phyloP scores from a whole-genome alignment of 2,329 filamentous ascomycete species.

The Canariomyces notabilis region DNA sequence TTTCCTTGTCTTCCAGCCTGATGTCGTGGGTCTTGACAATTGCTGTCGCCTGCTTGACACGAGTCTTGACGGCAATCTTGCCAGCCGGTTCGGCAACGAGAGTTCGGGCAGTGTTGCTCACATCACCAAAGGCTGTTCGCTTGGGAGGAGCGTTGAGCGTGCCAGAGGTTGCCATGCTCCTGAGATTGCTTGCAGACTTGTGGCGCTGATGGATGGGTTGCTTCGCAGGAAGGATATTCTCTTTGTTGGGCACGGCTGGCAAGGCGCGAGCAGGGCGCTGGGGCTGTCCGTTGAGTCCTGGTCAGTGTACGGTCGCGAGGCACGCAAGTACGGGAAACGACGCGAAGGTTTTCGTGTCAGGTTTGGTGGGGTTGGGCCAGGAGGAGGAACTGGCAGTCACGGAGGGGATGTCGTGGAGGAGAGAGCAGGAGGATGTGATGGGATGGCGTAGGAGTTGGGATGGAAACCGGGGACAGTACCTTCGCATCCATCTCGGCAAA shows the following conservation, averaged over 20 bases:
- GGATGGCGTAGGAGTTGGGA: no score
- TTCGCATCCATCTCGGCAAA: slow-evolving; percentile 36
- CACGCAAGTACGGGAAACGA: not conserved
- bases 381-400: no score
- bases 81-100: slow-evolving; percentile 25
- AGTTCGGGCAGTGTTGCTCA: slow-evolving; percentile 62
- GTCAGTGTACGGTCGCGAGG: slow-evolving; percentile 5
- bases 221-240: slow-evolving; percentile 58
- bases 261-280: slow-evolving; percentile 58
- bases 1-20: slow-evolving; percentile 42
- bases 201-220: slow-evolving; percentile 70
- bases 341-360: not conserved
- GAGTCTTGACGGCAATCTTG: slow-evolving; percentile 34
- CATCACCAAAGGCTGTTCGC: slow-evolving; percentile 74
- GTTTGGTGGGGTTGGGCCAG: not conserved
- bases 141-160: slow-evolving; percentile 63
- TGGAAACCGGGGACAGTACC: slow-evolving; percentile 32
- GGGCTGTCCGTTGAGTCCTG: slow-evolving; percentile 48
- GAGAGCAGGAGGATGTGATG: not conserved
- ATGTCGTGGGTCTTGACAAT: slow-evolving; percentile 20
- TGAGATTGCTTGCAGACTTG: slow-evolving; percentile 68
- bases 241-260: slow-evolving; percentile 55
- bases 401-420: slow-evolving; percentile 14
- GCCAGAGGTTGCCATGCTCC: slow-evolving; percentile 43
- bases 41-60: slow-evolving; percentile 27